Base-by-base conservation (phyloP, 164 flowering plant genomes). In the Euptelea pleiosperma region DNA sequence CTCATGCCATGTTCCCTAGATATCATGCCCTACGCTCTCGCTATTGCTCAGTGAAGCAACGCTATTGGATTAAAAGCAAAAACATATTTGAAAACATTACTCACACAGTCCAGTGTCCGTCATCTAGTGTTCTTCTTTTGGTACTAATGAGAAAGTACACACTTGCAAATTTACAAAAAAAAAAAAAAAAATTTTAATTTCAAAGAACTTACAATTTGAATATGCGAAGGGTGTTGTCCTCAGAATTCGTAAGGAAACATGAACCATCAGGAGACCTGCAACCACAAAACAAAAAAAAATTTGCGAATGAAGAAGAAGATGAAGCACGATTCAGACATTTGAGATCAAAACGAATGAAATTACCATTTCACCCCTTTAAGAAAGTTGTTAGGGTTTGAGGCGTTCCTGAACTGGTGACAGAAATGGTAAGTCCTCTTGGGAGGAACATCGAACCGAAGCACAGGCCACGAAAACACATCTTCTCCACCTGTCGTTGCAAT, bases 201-300 rank as follows among this genome's bases (percentile, higher is more conserved):
- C 30, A 8, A 42, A 11, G 24, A 55, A 60, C 82, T 79, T 69
- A 87, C 97, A 86, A 66, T 11, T 72, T 50, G 65, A 89, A 87
- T 22, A 73, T 14, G 6, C 88, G 83, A 67, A 89, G 79, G 2
- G 85, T 73, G 48, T 85, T 85, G 36, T 92, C 98, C 60, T 92
- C 98, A 1, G 91, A 81, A 52, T 79, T 78, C 1, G 89, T 75
- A 18, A 93, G 78, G 63, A 93, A 83, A 61, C 91, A 82, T 1
- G 94, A 85, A 18, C 97, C 98, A 71, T 93, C 98, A 3, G 98
- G 98, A 9, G 97, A 93, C 98, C 97, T 89, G 22, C 36, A 62
- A 57, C 4, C 52, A 12, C 21, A 52, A 39, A 47, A 36, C 7
- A 53, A 45, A 54, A 4, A 9, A 28, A 42, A 54, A 15, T n/a